Evolutionary conservation across 495 filamentous ascomycete genomes (phyloP), one percentile per base, ranked within the genome.

Genomic region (Daldinia caldariorum): DNA sequence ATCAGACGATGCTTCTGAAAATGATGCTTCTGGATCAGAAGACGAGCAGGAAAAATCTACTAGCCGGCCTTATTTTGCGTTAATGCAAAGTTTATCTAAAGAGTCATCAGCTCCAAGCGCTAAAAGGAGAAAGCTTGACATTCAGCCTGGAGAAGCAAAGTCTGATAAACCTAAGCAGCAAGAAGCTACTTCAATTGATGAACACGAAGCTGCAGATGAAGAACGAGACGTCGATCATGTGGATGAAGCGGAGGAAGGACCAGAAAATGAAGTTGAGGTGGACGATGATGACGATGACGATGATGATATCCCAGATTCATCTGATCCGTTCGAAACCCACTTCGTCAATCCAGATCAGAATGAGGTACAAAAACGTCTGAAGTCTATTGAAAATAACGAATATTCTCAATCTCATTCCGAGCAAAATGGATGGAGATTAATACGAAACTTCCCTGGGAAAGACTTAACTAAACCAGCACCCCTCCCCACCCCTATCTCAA

Each of bases 281-380:
- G 79, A 77, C 10, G 79, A 75, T 34, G 16, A 76, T 38, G 73
- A 77, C n/a, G 82, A 83, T 41, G 78, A 77, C 37, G 78, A 83
- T 26, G 81, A 84, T 12, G 85, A 88, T 51, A 76, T 84, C 18
- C 81, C 84, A 34, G 82, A 88, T 79, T 76, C 78, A 29, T 82
- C 82, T 1, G 94, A 97, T 76, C 89, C 92, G 2, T 97, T 96
- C 73, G 88, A 94, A 54, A 80, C 83, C 37, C 94, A 97, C 77
- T 94, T 97, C 78, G 84, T 86, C 32, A 79, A 80, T 20, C 85
- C 87, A 1, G 85, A 91, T 16, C 86, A 89, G 41, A 79, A 84
- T 6, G 77, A 84, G 18, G 68, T 93, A 2, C 78, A 80, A 8
- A 78, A 78, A 67, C 82, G 83, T 54, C 43, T 87, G 8, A 80